Base-by-base conservation (phyloP, 257 asterid genomes). In the Salvia rosmarinus region DNA sequence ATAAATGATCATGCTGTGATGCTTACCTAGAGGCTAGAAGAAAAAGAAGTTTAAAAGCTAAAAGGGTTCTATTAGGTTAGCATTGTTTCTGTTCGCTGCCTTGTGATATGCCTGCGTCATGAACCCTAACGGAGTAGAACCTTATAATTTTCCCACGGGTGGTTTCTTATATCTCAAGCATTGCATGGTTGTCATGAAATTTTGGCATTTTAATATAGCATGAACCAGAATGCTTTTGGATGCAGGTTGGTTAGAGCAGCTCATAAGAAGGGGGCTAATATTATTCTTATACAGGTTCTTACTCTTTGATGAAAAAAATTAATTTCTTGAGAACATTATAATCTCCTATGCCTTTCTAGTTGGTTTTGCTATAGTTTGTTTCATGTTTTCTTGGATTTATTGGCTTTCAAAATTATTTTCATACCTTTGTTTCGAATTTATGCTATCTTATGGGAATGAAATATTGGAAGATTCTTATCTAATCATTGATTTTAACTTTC, bases 231-330 rank as follows among this genome's bases (percentile, higher is more conserved):
- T 61, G 11, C 68, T 49, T 80, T 51, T 69, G 50, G 51, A 25
- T 85, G 89, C 91, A 95, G 99, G 73, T 81, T 95, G 85, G 95
- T 95, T 66, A 84, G 98, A 81, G 87, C 80, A 52, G 97, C 99
- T 80, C 95, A 88, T 75, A 68, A 77, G 82, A 86, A 91, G 76
- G 97, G 98, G 68, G 98, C 99, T 11, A 91, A 85, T 49, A 88
- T 95, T 83, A 87, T 95, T 81, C 97, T 95, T 67, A 86, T 89
- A 66, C 98, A 91, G 98, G 99, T 91, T 58, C 62, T 72, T 61
- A 21, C 37, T 28, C 61, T 71, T 73, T 64, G 20, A 75, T 57
- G 49, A 40, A 2, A 11, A 57, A 10, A 68, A 28, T 64, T 58
- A 34, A n/a, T 51, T 10, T 46, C 49, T 77, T 64, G 43, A 17